Percentiles rank a stretch among this genome's conserved stretches.
Evolutionary conservation across 495 filamentous ascomycete genomes (phyloP).

Genomic region (Penicillium pulvis): DNA sequence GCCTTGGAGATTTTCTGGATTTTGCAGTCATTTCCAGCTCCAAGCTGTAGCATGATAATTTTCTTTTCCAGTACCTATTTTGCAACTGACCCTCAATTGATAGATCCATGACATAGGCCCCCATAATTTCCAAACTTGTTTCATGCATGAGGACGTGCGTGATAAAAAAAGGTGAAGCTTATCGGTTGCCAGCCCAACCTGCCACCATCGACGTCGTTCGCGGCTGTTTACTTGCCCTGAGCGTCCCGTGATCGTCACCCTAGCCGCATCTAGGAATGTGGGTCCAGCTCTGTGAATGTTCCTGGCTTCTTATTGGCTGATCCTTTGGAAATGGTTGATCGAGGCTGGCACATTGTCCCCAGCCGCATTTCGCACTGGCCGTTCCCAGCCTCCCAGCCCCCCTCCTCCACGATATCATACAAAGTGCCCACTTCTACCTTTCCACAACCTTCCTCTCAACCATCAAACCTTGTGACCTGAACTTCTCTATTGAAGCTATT

Average conservation of each 20-base stretch:
- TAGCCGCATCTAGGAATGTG: constrained; percentile 35
- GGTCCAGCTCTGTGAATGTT: not conserved
- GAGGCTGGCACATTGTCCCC: constrained; percentile 34
- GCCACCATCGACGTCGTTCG: constrained; percentile 16
- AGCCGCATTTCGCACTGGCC: constrained; percentile 28
- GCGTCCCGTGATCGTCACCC: constrained; percentile 32
- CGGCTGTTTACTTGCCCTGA: constrained; percentile 42
- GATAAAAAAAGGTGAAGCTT: constrained; percentile 4
- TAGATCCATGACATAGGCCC: not conserved
- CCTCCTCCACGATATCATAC: constrained; percentile 40
- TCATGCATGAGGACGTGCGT: not conserved
- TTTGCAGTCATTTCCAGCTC: too few relatives aligned
- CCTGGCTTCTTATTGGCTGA: constrained; percentile 17
- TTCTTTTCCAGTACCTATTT: too few relatives aligned
- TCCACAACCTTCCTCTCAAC: constrained; percentile 15
- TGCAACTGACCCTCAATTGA: too few relatives aligned
- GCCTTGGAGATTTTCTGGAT: too few relatives aligned
- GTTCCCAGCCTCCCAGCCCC: constrained; percentile 49
- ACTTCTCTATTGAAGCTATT: not conserved
- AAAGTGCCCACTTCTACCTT: constrained; percentile 28
- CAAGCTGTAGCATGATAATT: too few relatives aligned
- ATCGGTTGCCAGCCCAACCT: constrained; percentile 36
- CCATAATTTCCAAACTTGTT: not conserved
- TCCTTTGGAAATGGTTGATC: constrained; percentile 23
- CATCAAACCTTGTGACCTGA: constrained; percentile 2